Evolutionary conservation across 2,329 filamentous ascomycete species (phyloP).

Genomic region (Paramyrothecium roridum): DNA sequence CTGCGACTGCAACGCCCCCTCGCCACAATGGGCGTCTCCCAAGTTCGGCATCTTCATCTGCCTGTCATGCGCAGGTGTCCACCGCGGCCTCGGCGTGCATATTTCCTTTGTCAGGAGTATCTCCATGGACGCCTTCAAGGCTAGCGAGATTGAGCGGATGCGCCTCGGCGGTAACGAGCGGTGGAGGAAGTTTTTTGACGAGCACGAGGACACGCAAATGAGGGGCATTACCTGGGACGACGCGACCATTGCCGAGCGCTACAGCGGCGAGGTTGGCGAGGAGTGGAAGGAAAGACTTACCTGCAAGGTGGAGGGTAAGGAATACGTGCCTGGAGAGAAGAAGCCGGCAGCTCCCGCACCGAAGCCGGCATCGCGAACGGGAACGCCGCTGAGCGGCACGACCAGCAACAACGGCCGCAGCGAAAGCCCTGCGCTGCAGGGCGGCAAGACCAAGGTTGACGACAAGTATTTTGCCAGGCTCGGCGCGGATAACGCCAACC

Average conservation of each 20-base stretch:
- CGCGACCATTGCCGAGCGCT: slow-evolving; percentile 85
- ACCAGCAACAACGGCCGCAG: slow-evolving; percentile 33
- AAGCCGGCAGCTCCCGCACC: slow-evolving; percentile 31
- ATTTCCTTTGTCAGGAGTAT: slow-evolving; percentile 97
- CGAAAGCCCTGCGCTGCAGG: slow-evolving; percentile 30
- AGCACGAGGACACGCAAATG: slow-evolving; percentile 63
- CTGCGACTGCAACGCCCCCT: slow-evolving; percentile 93
- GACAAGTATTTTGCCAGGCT: slow-evolving; percentile 88
- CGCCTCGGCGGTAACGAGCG: slow-evolving; percentile 83
- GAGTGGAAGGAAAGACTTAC: slow-evolving; percentile 91
- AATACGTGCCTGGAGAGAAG: slow-evolving; percentile 76
- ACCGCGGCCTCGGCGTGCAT: slow-evolving; percentile 92
- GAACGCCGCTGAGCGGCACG: slow-evolving; percentile 37
- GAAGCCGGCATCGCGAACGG: slow-evolving; percentile 32
- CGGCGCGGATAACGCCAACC: slow-evolving; percentile 75
- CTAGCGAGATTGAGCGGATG: slow-evolving; percentile 90
- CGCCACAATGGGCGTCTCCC: slow-evolving; percentile 95
- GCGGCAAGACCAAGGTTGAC: slow-evolving; percentile 61
- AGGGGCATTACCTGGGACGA: slow-evolving; percentile 75
- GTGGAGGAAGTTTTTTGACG: slow-evolving; percentile 85
- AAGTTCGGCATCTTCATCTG: slow-evolving; percentile 99
- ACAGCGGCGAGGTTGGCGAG: slow-evolving; percentile 85
- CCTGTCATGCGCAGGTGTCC: slow-evolving; percentile 89
- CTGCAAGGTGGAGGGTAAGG: slow-evolving; percentile 81
- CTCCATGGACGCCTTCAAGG: slow-evolving; percentile 98